Evolutionary conservation across 768 basidiomycete species (phyloP).

Genomic region (Mycena latifolia): DNA sequence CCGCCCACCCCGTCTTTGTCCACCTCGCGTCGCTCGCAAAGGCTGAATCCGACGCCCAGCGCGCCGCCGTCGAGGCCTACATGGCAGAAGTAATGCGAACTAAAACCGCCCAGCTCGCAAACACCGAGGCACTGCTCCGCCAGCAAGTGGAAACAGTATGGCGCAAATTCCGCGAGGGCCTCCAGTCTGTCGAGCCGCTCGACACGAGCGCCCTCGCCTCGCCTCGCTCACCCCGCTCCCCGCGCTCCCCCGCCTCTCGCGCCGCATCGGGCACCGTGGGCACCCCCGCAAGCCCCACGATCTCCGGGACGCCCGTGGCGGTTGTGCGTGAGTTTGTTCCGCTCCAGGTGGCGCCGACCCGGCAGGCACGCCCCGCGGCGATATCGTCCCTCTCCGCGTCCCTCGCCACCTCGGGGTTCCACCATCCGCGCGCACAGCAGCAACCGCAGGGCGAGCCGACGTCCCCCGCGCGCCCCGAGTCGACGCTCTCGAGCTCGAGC

Average conservation of each 20-base stretch:
- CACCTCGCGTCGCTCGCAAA: slow-evolving; percentile 73
- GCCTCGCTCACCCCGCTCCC: slow-evolving; percentile 34
- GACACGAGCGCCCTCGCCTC: slow-evolving; percentile 26
- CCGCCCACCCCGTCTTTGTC: slow-evolving; percentile 77
- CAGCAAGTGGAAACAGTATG: slow-evolving; percentile 74
- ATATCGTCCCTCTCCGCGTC: slow-evolving; percentile 81
- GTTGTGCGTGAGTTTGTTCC: slow-evolving; percentile 72
- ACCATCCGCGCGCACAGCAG: slow-evolving; percentile 59
- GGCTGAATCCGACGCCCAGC: slow-evolving; percentile 64
- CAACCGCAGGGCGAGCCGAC: slow-evolving; percentile 30
- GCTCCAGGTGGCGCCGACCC: slow-evolving; percentile 51
- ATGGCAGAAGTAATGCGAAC: slow-evolving; percentile 66
- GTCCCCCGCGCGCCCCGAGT: slow-evolving; percentile 35
- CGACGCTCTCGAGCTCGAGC: slow-evolving; percentile 22
- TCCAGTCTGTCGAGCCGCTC: slow-evolving; percentile 39
- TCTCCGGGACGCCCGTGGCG: slow-evolving; percentile 47
- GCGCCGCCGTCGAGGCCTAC: slow-evolving; percentile 64
- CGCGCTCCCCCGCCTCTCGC: slow-evolving; percentile 14
- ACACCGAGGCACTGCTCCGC: slow-evolving; percentile 49
- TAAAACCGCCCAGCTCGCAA: slow-evolving; percentile 55
- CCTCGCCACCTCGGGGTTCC: slow-evolving; percentile 68
- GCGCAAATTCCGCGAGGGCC: slow-evolving; percentile 65
- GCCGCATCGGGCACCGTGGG: slow-evolving; percentile 32
- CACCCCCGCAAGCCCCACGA: slow-evolving; percentile 42
- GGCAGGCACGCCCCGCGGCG: slow-evolving; percentile 51